Evolutionary conservation across 805 yeast species (phyloP), one percentile per base, ranked within the genome.

Genomic region (Monosporozyma solicola): DNA sequence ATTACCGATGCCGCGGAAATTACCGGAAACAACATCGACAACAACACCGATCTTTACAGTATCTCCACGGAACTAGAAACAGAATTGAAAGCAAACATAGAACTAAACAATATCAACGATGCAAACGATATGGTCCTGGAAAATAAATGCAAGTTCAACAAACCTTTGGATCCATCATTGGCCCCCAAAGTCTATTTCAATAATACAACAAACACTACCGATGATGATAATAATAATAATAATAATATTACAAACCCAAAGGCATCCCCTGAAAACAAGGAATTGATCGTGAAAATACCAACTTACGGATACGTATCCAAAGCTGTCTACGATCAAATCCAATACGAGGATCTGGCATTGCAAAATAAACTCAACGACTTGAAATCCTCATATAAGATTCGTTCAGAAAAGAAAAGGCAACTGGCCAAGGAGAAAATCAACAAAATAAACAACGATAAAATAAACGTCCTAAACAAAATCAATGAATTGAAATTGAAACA

Each of bases 251-350:
- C 48, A 1, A 41, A 44, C 22, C 41, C 51, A 20, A 20, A 50
- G 16, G 70, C 71, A 2, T 58, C 67, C 15, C 67, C 68, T 3
- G 62, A 66, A 16, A 62, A 64, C 24, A 66, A 64, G 5, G 71
- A 67, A 54, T 37, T 51, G 22, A 54, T 67, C 4, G 64, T 65
- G 8, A 63, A 59, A 32, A 59, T 65, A 1, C 57, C 55, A 10
- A 57, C 60, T 8, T 57, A 59, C 41, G 65, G 67, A 8, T 54
- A 61, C 49, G 47, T 67, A 10, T 63, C 69, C 4, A 65, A 63
- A 51, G 62, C 65, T 1, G 57, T 67, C 4, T 62, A 63, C 51
- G 70, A 67, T 49, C 58, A 59, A 49, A 49, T 65, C 10, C 48
- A 56, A 10, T 64, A 60, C 47, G 62, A 65, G 7, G 57, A 59